These are phyloP conservation scores for Colletotrichum sp. DNA, from an alignment of 2,329 filamentous ascomycete species.

Conservation along the genomic window DNA sequence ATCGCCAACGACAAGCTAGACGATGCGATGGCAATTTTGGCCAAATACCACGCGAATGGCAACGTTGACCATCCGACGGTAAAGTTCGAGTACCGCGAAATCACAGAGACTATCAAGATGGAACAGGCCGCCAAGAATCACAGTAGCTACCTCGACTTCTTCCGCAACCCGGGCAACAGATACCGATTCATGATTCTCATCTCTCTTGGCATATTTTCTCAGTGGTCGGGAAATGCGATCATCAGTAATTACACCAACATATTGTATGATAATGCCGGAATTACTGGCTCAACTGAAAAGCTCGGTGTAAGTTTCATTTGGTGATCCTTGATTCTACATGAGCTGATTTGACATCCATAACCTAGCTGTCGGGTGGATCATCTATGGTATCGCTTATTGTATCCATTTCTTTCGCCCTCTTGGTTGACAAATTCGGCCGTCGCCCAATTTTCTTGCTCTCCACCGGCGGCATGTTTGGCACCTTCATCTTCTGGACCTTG, in stretches of 20 bases:
- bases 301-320: slow-evolving; percentile 42
- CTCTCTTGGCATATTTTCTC: slow-evolving; percentile 63
- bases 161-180: slow-evolving; percentile 61
- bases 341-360: background rate
- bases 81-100: slow-evolving; percentile 64
- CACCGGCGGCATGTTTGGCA: slow-evolving; percentile 44
- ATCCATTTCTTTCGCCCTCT: slow-evolving; percentile 54
- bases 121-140: slow-evolving; percentile 52
- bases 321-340: background rate
- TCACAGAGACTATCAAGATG: slow-evolving; percentile 60
- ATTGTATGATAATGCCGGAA: slow-evolving; percentile 53
- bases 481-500: slow-evolving; percentile 57
- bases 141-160: slow-evolving; percentile 58
- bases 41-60: slow-evolving; percentile 36
- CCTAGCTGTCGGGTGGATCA: slow-evolving; percentile 45
- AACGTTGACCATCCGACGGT: slow-evolving; percentile 51
- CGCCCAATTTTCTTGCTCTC: slow-evolving; percentile 49
- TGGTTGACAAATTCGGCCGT: slow-evolving; percentile 60
- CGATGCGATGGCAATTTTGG: slow-evolving; percentile 38
- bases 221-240: slow-evolving; percentile 65
- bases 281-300: slow-evolving; percentile 60
- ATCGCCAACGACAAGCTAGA: slow-evolving; percentile 42
- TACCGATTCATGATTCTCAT: slow-evolving; percentile 57
- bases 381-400: slow-evolving; percentile 58
- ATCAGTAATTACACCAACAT: slow-evolving; percentile 60